Percentiles rank a stretch among this genome's conserved stretches.
Evolutionary conservation across 768 basidiomycete genomes (phyloP).

Genomic region (Cyclocybe aegerita): DNA sequence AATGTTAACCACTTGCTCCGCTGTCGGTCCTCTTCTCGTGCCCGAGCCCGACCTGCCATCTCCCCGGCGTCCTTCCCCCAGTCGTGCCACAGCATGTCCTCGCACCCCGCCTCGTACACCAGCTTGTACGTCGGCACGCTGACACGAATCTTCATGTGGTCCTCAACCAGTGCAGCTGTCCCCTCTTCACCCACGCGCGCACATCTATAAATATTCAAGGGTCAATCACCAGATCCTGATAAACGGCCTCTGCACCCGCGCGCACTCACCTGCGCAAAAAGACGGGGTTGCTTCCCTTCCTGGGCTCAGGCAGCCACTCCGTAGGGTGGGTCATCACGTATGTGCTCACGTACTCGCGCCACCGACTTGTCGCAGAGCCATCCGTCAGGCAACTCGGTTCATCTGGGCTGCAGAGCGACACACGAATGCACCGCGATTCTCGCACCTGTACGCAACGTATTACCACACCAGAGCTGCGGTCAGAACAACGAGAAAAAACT

Average conservation of each 20-base stretch:
- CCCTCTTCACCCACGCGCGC: conserved; percentile 39
- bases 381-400: conserved; percentile 68
- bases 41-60: conserved; percentile 35
- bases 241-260: conserved; percentile 10
- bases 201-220: conserved; percentile 51
- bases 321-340: conserved; percentile 71
- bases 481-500: conserved; percentile 7
- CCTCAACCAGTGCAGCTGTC: conserved; percentile 38
- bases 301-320: conserved; percentile 59
- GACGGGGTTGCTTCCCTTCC: conserved; percentile 34
- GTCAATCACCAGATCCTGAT: conserved; percentile 23
- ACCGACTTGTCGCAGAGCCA: conserved; percentile 50
- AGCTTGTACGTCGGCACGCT: conserved; percentile 63
- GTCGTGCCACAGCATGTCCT: conserved; percentile 50
- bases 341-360: conserved; percentile 74
- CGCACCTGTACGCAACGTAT: conserved; percentile 43
- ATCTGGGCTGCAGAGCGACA: conserved; percentile 58
- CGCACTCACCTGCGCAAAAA: conserved; percentile 60
- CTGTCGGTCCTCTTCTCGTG: conserved; percentile 57
- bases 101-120: conserved; percentile 64
- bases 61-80: conserved; percentile 32
- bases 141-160: conserved; percentile 53
- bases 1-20: conserved; percentile 23
- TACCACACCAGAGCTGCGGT: conserved; percentile 9
- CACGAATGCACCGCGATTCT: conserved; percentile 51